Base-by-base conservation (phyloP, 345 rosid species). In the Lumnitzera racemosa region DNA sequence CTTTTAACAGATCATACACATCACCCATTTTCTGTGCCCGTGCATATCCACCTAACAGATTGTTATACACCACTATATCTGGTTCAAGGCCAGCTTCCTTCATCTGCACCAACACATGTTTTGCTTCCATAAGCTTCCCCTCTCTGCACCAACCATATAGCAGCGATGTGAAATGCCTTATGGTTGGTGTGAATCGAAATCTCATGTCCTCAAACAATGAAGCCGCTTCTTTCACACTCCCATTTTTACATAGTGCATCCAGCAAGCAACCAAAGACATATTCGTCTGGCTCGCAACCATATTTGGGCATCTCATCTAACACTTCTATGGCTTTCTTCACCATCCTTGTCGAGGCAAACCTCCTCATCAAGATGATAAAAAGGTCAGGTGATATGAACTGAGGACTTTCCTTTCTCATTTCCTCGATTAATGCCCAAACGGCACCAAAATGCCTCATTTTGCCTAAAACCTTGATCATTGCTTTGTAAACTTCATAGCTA, bases 81-180 rank as follows among this genome's bases (percentile, higher is more conserved):
- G 91, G 89, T 71, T 82, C 95, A 56, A 87, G 81, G 12, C 95
- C 91, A 7, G 86, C 84, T 63, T 82, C 97, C 58, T 77, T 88
- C 85, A 94, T 90, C 75, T 90, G 95, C 51, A 86, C 88, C 76
- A 94, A 62, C 20, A 86, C 84, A 75, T 82, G 74, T 69, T 77
- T 83, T 65, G 99, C 99, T 76, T 94, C 97, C 74, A 85, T 63
- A 67, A 90, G 68, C 87, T 81, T 86, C 68, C 96, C 91, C 79
- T 87, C 91, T 46, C 76, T 80, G 50, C 99, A 94, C 99, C 97
- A 90, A 75, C 97, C 99, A 68, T 78, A 77, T 70, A 92, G 72
- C 80, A 94, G 74, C 4, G 82, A 82, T 13, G 89, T 83, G 50
- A 90, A 90, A 72, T 82, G 83, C 71, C 61, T 69, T 55, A 88